phyloP scores from a whole-genome alignment of 441 rosid genomes.

The Arabidopsis hybrid region DNA sequence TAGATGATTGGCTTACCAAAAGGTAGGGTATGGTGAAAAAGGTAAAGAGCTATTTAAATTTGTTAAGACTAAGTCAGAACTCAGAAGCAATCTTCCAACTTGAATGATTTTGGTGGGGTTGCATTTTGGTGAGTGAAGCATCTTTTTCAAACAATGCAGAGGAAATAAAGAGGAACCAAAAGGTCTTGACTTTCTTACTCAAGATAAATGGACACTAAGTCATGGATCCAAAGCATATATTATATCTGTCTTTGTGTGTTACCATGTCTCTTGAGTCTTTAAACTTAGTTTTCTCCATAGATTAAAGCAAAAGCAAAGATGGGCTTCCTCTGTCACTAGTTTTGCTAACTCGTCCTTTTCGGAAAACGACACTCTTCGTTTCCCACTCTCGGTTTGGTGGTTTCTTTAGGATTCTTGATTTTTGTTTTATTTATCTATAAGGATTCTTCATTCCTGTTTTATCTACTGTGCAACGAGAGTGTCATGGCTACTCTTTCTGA shows the following conservation, averaged over 20 bases:
- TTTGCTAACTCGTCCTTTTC: slow-evolving; percentile 60
- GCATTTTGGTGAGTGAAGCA: slow-evolving; percentile 39
- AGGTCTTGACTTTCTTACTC: slow-evolving; percentile 29
- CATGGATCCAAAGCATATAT: slow-evolving; percentile 44
- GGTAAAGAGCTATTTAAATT: neutral
- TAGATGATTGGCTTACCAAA: slow-evolving; percentile 34
- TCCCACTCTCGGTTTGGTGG: slow-evolving; percentile 25
- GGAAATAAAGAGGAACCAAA: slow-evolving; percentile 10
- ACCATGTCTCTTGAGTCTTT: slow-evolving; percentile 32
- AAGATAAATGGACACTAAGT: slow-evolving; percentile 20
- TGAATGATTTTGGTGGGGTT: slow-evolving; percentile 41
- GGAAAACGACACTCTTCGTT: slow-evolving; percentile 30
- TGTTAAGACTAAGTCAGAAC: slow-evolving; percentile 8
- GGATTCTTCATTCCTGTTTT: slow-evolving; percentile 39
- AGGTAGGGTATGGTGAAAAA: slow-evolving; percentile 23
- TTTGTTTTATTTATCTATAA: slow-evolving; percentile 34
- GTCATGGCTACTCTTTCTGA: slow-evolving; percentile 45
- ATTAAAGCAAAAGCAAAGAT: slow-evolving; percentile 48
- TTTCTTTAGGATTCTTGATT: slow-evolving; percentile 28
- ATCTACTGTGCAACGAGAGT: slow-evolving; percentile 16
- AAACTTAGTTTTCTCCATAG: slow-evolving; percentile 36
- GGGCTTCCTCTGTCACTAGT: slow-evolving; percentile 57
- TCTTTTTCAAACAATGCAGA: slow-evolving; percentile 45
- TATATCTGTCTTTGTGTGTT: slow-evolving; percentile 27
- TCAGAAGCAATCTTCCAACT: slow-evolving; percentile 17